Conservation (phyloP, 164 flowering plant genomes). For the Vitis labrusca region DNA sequence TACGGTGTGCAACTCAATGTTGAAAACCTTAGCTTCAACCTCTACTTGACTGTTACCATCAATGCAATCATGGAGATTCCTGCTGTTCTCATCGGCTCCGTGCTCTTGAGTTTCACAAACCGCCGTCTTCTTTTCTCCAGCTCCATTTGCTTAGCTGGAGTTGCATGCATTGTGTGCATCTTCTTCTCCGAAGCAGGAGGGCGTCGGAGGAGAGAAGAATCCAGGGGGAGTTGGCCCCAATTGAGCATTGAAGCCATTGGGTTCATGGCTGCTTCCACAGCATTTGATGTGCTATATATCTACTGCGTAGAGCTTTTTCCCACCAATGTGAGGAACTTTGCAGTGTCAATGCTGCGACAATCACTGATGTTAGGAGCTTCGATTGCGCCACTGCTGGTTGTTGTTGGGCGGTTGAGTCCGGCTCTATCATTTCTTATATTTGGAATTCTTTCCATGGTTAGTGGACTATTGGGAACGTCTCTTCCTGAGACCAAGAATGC, state of each 20-base stretch:
- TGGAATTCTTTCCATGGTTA: slow-evolving; percentile 40
- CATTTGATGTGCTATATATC: slow-evolving; percentile 47
- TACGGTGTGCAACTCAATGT: slow-evolving; percentile 63
- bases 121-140: slow-evolving; percentile 36
- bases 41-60: slow-evolving; percentile 53
- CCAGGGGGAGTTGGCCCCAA: slow-evolving; percentile 35
- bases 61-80: slow-evolving; percentile 68
- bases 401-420: slow-evolving; percentile 41
- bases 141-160: slow-evolving; percentile 50
- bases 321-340: slow-evolving; percentile 59
- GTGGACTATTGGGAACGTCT: slow-evolving; percentile 46
- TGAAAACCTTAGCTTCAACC: slow-evolving; percentile 52
- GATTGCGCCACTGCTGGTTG: slow-evolving; percentile 52
- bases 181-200: slow-evolving; percentile 25
- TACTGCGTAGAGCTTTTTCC: slow-evolving; percentile 71
- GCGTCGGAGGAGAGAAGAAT: not conserved
- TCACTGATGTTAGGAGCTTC: slow-evolving; percentile 64
- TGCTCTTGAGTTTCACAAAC: slow-evolving; percentile 39
- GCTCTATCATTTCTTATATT: slow-evolving; percentile 46
- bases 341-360: slow-evolving; percentile 53
- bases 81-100: slow-evolving; percentile 48
- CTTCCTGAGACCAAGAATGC: slow-evolving; percentile 60
- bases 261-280: slow-evolving; percentile 66
- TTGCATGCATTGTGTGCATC: slow-evolving; percentile 43
- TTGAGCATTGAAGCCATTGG: slow-evolving; percentile 46